phyloP scores from a whole-genome alignment of 139 green algal species.

The Tetraselmis striata region DNA sequence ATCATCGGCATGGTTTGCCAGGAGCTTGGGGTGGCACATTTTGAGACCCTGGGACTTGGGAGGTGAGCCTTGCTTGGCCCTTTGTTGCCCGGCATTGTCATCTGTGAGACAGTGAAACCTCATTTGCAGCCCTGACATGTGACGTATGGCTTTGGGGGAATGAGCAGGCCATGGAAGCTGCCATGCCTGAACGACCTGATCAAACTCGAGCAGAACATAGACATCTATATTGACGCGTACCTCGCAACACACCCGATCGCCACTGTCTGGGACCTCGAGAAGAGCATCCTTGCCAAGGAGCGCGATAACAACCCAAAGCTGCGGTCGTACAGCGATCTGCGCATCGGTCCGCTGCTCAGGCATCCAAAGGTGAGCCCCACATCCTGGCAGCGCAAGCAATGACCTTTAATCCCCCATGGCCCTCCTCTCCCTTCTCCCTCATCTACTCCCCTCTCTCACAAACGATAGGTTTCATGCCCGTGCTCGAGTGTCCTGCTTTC shows the following conservation, averaged over 20 bases:
- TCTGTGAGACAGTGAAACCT: not conserved
- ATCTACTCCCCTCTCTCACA: too few relatives aligned
- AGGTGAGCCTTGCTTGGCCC: not conserved
- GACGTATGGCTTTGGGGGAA: not conserved
- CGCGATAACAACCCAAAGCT: not conserved
- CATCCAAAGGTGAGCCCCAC: not conserved
- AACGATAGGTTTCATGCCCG: too few relatives aligned
- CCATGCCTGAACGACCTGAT: not conserved
- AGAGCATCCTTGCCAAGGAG: not conserved
- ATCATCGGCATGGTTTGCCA: not conserved
- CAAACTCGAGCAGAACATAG: not conserved
- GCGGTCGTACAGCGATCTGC: not conserved
- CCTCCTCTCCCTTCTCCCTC: too few relatives aligned
- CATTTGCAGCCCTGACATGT: not conserved
- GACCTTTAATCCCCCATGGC: too few relatives aligned
- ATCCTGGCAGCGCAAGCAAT: too few relatives aligned
- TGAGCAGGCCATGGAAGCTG: not conserved
- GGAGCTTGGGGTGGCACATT: not conserved
- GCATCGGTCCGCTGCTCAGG: not conserved
- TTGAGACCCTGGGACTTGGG: not conserved
- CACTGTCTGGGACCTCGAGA: not conserved
- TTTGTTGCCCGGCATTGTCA: not conserved
- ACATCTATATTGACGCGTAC: not conserved
- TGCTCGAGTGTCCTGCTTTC: too few relatives aligned
- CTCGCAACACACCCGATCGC: not conserved